Conservation (phyloP, 495 filamentous ascomycete species). For the Lentithecium fluviatile region DNA sequence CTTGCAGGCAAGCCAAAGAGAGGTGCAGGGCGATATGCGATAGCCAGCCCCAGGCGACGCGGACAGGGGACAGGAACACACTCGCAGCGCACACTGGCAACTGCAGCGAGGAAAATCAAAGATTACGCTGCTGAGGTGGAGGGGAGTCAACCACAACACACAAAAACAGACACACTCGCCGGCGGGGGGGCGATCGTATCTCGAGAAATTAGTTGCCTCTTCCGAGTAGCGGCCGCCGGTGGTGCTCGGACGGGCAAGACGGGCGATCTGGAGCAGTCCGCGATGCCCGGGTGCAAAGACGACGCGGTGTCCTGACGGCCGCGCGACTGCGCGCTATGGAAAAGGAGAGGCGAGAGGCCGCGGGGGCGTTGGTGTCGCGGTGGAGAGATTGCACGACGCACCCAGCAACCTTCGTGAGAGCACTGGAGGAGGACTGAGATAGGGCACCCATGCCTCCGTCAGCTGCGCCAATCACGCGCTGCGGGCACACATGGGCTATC, state of each 20-base stretch:
- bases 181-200: conserved; percentile 7
- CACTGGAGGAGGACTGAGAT: too few relatives aligned
- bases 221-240: not conserved
- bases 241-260: not conserved
- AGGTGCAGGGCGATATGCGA: conserved; percentile 26
- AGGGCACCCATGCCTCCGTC: too few relatives aligned
- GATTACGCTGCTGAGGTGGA: not conserved
- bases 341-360: too few relatives aligned
- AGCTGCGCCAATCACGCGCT: too few relatives aligned
- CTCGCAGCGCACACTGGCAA: conserved; percentile 3
- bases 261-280: not conserved
- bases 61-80: not conserved
- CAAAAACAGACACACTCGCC: not conserved
- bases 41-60: conserved; percentile 9
- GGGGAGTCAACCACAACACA: conserved; percentile 7
- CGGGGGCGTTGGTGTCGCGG: too few relatives aligned
- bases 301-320: not conserved
- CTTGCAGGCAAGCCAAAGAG: conserved; percentile 19
- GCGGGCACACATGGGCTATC: too few relatives aligned
- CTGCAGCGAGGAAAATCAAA: conserved; percentile 7
- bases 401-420: too few relatives aligned
- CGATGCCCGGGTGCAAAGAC: not conserved
- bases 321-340: too few relatives aligned
- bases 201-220: conserved; percentile 15
- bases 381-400: too few relatives aligned